Percentiles rank a stretch among this genome's conserved stretches.
These are phyloP conservation scores for Furcasterigmium sp. DNA, from an alignment of 2,329 filamentous ascomycete species.

Conservation along the genomic window DNA sequence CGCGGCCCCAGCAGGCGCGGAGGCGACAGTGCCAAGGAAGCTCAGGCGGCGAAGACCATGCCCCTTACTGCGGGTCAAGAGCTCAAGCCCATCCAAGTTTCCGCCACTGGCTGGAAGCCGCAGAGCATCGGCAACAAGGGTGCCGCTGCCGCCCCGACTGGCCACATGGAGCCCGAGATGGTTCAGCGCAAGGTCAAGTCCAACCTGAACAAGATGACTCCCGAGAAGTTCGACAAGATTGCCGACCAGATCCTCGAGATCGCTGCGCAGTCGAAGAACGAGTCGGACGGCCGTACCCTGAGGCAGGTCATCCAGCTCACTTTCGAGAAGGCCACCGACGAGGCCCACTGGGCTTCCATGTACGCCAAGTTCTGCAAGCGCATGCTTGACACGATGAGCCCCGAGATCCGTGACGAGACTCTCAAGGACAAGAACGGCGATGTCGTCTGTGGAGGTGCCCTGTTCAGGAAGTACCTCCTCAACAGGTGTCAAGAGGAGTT, in stretches of 20 bases:
- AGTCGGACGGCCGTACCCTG: constrained; percentile 87
- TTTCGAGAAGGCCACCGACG: constrained; percentile 98
- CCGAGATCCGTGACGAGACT: constrained; percentile 90
- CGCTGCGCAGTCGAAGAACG: constrained; percentile 90
- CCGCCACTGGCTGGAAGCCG: constrained; percentile 85
- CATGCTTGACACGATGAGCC: constrained; percentile 93
- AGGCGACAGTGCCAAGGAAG: constrained; percentile 53
- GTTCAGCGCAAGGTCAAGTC: constrained; percentile 99
- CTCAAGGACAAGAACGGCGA: constrained; percentile 87
- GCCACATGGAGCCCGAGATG: constrained; percentile 78
- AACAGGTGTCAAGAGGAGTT: constrained; percentile 99
- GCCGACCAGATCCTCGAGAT: constrained; percentile 89
- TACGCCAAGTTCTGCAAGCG: constrained; percentile 98
- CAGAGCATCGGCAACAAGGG: constrained; percentile 54
- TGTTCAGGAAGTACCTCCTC: constrained; percentile 98
- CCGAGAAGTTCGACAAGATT: constrained; percentile 97
- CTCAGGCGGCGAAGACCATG: constrained; percentile 78
- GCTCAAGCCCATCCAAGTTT: constrained; percentile 70
- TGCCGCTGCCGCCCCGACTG: constrained; percentile 33
- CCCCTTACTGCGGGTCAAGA: constrained; percentile 81
- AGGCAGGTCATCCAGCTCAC: constrained; percentile 98
- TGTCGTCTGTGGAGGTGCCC: constrained; percentile 82
- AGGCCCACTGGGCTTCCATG: constrained; percentile 98
- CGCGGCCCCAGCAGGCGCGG: constrained; percentile 58
- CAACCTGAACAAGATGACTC: constrained; percentile 99